phyloP scores from a whole-genome alignment of 306 rosid species.

The Lithocarpus polystachyus region DNA sequence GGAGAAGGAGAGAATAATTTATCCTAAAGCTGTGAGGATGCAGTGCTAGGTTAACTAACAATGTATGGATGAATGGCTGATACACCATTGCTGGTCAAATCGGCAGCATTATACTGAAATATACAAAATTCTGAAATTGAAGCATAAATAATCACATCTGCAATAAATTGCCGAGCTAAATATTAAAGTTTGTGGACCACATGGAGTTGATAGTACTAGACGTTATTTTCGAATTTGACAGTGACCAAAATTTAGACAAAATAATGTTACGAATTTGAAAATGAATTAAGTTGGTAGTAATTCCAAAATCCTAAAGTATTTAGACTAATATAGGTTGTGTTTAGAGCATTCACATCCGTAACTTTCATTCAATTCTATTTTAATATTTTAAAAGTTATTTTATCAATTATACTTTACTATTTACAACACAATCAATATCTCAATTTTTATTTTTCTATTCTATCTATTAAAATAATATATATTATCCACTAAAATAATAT shows the following conservation, averaged over 20 bases:
- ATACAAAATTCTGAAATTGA: neutral
- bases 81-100: neutral
- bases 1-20: no score
- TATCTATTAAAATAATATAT: no score
- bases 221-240: neutral
- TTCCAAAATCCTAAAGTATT: no score
- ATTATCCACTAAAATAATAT: no score
- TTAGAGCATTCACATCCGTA: no score
- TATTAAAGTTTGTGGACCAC: neutral
- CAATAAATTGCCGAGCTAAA: neutral
- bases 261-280: neutral
- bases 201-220: neutral
- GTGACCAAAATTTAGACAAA: neutral
- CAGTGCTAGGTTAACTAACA: neutral
- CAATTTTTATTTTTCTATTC: no score
- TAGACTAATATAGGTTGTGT: no score
- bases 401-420: no score
- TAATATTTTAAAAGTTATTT: no score
- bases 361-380: no score
- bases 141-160: neutral
- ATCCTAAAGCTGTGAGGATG: neutral
- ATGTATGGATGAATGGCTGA: neutral
- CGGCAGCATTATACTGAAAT: neutral
- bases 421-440: no score
- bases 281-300: no score